Percentiles rank a stretch among this genome's conserved stretches.
Conservation (phyloP, 1,284 basidiomycete species). For the Cystobasidiaceae sp. region DNA sequence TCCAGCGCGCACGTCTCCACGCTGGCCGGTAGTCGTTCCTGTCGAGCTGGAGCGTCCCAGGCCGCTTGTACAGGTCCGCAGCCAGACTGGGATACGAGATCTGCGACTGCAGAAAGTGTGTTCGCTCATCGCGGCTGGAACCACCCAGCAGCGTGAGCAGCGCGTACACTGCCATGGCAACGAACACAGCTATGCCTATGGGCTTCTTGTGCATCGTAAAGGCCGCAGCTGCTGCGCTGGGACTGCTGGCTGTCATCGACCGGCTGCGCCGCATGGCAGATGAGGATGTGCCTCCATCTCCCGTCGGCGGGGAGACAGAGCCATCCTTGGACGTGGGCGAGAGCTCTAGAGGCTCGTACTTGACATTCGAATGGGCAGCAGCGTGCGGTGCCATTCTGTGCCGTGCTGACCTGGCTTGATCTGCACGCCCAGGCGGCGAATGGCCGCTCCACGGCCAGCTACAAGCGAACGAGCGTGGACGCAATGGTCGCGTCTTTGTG, state of each 20-base stretch:
- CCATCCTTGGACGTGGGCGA: too few species aligned
- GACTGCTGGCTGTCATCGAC: not conserved
- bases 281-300: not conserved
- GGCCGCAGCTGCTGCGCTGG: not conserved
- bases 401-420: too few species aligned
- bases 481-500: too few species aligned
- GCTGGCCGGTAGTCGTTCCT: slow-evolving; percentile 8
- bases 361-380: not conserved
- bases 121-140: not conserved
- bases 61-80: slow-evolving; percentile 1
- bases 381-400: too few species aligned
- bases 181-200: not conserved
- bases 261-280: too few species aligned
- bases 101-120: not conserved
- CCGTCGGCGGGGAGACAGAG: not conserved
- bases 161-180: not conserved
- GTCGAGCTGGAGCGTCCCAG: slow-evolving; percentile 15
- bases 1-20: slow-evolving; percentile 13
- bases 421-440: too few species aligned
- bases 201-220: not conserved
- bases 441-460: too few species aligned
- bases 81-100: slow-evolving; percentile 1
- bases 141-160: not conserved
- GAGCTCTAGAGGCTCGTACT: slow-evolving; percentile 16
- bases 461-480: too few species aligned